A percentile compares a stretch with the other conserved stretches of the same genome.
phyloP scores from a whole-genome alignment of 208 protist species.

The Acanthamoeba lenticulata region DNA sequence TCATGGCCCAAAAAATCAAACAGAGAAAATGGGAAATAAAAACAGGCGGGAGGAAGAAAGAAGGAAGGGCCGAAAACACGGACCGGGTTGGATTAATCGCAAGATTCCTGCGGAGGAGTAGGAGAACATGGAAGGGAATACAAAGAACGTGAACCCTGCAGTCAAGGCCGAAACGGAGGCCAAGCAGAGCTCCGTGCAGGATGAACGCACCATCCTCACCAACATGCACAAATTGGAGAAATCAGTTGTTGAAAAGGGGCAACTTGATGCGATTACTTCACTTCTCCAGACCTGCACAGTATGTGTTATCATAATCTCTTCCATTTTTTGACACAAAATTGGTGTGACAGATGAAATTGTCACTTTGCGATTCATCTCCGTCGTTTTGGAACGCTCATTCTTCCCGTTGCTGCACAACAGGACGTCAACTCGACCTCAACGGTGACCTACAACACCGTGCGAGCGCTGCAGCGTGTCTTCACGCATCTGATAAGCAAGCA shows the following conservation, averaged over 20 bases:
- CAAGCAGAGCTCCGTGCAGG: neutral
- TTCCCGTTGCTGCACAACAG: neutral
- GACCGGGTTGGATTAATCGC: too few relatives aligned
- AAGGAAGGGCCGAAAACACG: too few relatives aligned
- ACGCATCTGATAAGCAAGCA: neutral
- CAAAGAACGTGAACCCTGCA: too few relatives aligned
- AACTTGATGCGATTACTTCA: neutral
- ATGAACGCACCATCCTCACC: neutral
- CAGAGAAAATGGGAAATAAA: too few relatives aligned
- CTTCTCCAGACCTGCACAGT: neutral
- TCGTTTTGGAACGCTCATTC: neutral
- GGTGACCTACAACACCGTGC: slow-evolving; percentile 18
- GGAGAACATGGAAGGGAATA: too few relatives aligned
- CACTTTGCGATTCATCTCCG: neutral
- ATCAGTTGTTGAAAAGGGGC: neutral
- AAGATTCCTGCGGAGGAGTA: too few relatives aligned
- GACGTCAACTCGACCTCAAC: neutral
- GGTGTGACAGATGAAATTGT: neutral
- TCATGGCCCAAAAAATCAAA: too few relatives aligned
- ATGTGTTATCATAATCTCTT: neutral
- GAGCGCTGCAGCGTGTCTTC: slow-evolving; percentile 43
- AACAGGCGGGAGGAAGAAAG: too few relatives aligned
- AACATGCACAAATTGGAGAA: slow-evolving; percentile 41
- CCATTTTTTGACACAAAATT: neutral
- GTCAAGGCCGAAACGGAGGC: neutral